Evolutionary conservation across 768 basidiomycete species (phyloP).

Genomic region (Lentinus brumalis): DNA sequence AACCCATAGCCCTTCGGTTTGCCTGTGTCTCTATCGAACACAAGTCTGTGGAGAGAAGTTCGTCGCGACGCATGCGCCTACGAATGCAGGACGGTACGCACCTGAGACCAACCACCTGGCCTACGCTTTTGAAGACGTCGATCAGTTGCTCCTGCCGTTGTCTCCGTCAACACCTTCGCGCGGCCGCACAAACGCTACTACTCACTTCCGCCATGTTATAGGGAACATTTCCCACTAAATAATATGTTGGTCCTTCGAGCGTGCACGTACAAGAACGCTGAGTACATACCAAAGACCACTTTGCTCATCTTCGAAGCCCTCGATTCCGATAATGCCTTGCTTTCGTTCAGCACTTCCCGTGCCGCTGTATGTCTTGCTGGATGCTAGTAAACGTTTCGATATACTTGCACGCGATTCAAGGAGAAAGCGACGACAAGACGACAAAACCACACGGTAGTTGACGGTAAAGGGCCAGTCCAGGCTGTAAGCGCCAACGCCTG

Average conservation of each 20-base stretch:
- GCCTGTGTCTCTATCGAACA: constrained; percentile 91
- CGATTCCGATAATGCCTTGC: no score
- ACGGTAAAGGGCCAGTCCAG: no score
- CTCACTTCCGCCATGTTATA: constrained; percentile 83
- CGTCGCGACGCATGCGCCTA: not conserved
- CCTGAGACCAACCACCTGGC: constrained; percentile 89
- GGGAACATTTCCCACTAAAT: constrained; percentile 81
- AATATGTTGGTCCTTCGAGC: not conserved
- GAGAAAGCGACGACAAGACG: no score
- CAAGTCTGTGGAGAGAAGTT: constrained; percentile 52
- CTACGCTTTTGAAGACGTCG: constrained; percentile 86
- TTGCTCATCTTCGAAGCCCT: constrained; percentile 18
- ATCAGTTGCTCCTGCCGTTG: constrained; percentile 70
- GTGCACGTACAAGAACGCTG: not conserved
- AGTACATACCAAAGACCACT: constrained; percentile 46
- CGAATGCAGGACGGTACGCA: constrained; percentile 28
- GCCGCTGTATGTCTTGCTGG: no score
- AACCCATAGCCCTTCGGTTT: constrained; percentile 94
- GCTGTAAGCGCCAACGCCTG: no score
- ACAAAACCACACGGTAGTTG: no score
- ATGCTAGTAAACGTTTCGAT: no score
- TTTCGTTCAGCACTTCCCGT: not conserved
- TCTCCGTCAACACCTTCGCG: constrained; percentile 4
- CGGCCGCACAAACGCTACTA: constrained; percentile 4
- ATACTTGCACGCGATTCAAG: no score